A percentile compares a stretch with the other conserved stretches of the same genome.
These are phyloP conservation scores for Agarophyton chilense DNA, from an alignment of 23 red algal species.

Conservation along the genomic window DNA sequence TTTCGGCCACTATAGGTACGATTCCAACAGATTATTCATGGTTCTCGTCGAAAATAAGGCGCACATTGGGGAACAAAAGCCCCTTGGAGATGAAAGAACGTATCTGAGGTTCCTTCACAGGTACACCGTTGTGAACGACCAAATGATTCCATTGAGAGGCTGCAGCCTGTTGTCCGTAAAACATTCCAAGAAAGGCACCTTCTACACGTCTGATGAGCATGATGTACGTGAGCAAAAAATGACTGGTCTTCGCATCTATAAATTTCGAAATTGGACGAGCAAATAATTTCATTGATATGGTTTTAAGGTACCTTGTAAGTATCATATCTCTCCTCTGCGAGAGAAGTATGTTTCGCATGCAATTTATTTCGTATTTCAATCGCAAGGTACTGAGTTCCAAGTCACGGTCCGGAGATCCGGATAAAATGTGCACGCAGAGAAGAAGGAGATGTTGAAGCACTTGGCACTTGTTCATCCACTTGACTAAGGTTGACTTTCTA, in stretches of 20 bases:
- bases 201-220: not conserved
- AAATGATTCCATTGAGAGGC: not conserved
- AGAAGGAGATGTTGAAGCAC: not conserved
- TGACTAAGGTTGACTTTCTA: not conserved
- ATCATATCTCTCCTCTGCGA: not conserved
- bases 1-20: not conserved
- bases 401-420: not conserved
- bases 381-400: not conserved
- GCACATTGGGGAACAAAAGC: not conserved
- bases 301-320: not conserved
- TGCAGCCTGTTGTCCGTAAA: not conserved
- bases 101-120: not conserved
- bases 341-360: constrained; percentile 2
- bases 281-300: not conserved
- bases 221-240: not conserved
- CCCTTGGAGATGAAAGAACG: not conserved
- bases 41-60: not conserved
- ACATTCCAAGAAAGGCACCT: not conserved
- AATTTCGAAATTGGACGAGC: not conserved
- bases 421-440: not conserved
- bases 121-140: not conserved
- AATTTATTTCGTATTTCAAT: not conserved
- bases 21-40: not conserved
- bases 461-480: not conserved
- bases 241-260: not conserved